These are phyloP conservation scores for Paxillus rubicundulus DNA, from an alignment of 768 basidiomycete species.

Conservation along the genomic window DNA sequence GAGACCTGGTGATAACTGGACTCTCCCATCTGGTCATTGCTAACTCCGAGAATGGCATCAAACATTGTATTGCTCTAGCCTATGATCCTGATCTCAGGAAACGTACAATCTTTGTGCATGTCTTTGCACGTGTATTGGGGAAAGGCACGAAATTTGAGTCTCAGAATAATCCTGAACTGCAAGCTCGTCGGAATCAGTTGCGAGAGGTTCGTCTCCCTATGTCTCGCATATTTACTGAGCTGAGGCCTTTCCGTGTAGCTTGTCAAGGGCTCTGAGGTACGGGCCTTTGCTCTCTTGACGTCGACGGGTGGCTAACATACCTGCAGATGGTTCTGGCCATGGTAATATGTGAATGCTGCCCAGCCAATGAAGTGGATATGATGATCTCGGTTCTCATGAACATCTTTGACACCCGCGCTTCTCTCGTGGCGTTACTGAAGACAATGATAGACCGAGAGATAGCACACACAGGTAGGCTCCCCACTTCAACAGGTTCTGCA, in stretches of 20 bases:
- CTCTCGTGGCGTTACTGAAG: conserved; percentile 72
- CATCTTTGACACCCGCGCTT: conserved; percentile 74
- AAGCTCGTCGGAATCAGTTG: conserved; percentile 50
- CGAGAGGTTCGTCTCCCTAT: conserved; percentile 48
- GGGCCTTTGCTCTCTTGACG: conserved; percentile 19
- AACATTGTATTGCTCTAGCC: conserved; percentile 78
- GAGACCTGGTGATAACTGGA: conserved; percentile 75
- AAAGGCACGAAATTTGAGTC: conserved; percentile 78
- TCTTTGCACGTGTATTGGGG: conserved; percentile 77
- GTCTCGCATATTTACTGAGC: background rate
- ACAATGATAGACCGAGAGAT: conserved; percentile 86
- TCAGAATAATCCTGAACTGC: conserved; percentile 47
- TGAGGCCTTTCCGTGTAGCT: conserved; percentile 42
- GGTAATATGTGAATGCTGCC: conserved; percentile 86
- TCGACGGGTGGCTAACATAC: conserved; percentile 8
- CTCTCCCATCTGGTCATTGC: conserved; percentile 78
- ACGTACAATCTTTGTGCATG: conserved; percentile 78
- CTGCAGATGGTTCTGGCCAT: conserved; percentile 71
- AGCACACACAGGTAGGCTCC: conserved; percentile 58
- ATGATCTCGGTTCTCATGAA: conserved; percentile 86
- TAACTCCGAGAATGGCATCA: conserved; percentile 86
- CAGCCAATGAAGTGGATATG: conserved; percentile 73
- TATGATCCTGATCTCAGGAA: conserved; percentile 70
- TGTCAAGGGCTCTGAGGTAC: conserved; percentile 70
- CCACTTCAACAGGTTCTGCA: background rate